A percentile compares a stretch with the other conserved stretches of the same genome.
These are phyloP conservation scores for Nyssa sinensis DNA, from an alignment of 148 eudicot genomes.

Conservation along the genomic window DNA sequence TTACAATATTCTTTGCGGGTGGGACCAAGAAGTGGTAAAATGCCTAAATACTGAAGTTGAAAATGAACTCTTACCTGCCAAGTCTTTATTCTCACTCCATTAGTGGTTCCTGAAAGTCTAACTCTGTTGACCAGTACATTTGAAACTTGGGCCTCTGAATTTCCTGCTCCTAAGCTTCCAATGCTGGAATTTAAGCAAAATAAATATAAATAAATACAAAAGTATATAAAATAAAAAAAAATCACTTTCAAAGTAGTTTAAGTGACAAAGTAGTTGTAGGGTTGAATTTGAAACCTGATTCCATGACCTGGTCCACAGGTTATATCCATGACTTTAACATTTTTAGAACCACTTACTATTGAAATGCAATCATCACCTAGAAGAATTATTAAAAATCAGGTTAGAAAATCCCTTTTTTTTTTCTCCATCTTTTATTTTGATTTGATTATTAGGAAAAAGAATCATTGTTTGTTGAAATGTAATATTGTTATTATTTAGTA, in stretches of 20 bases:
- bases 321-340: constrained; percentile 46
- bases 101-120: constrained; percentile 58
- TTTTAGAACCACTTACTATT: constrained; percentile 73
- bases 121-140: constrained; percentile 58
- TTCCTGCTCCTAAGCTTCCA: constrained; percentile 82
- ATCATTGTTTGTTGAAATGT: too few species aligned
- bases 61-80: constrained; percentile 71
- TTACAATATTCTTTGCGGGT: neutral
- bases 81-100: constrained; percentile 88
- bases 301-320: constrained; percentile 95
- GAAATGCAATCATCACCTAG: constrained; percentile 89
- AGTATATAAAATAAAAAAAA: neutral
- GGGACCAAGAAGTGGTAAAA: neutral
- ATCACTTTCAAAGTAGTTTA: neutral
- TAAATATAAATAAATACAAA: neutral
- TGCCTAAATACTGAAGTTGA: constrained; percentile 5
- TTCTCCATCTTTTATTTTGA: too few species aligned
- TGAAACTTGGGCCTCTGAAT: constrained; percentile 53
- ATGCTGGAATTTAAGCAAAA: constrained; percentile 44
- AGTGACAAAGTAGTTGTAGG: neutral
- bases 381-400: constrained; percentile 5
- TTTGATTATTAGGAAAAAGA: too few species aligned
- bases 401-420: neutral
- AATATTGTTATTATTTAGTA: too few species aligned
- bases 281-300: constrained; percentile 54